phyloP scores from a whole-genome alignment of 257 asterid species.

The Solanum ossicruentum region DNA sequence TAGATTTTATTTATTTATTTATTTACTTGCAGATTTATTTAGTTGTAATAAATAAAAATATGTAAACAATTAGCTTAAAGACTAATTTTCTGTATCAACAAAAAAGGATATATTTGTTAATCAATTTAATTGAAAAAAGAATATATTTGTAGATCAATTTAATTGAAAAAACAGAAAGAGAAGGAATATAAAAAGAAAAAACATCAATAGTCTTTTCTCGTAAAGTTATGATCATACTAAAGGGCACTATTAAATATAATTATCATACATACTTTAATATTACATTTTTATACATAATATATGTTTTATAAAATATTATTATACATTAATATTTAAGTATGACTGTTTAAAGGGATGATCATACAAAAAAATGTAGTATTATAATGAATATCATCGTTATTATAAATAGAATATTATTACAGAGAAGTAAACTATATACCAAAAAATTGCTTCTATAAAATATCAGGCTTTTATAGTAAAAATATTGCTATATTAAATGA shows the following conservation, averaged over 20 bases:
- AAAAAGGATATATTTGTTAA: not conserved
- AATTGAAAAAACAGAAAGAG: not conserved
- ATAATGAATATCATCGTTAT: too few species aligned
- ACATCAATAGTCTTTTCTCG: not conserved
- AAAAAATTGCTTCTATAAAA: not conserved
- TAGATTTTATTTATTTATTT: not conserved
- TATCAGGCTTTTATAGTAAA: not conserved
- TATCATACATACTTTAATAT: too few species aligned
- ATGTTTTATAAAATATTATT: too few species aligned
- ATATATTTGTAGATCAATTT: too few species aligned
- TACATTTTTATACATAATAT: too few species aligned
- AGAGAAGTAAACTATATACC: not conserved
- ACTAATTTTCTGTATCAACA: not conserved
- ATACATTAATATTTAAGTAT: not conserved
- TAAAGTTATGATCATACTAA: too few species aligned
- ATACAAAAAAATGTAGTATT: too few species aligned
- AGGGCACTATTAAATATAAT: not conserved
- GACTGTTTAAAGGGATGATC: rapidly evolving
- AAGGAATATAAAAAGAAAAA: not conserved
- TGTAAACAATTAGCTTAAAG: not conserved
- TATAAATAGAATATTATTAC: too few species aligned
- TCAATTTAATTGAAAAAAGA: not conserved
- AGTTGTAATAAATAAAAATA: not conserved
- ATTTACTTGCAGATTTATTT: not conserved
- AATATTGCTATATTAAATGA: not conserved